phyloP scores from a whole-genome alignment of 805 yeast species.

The Myxozyma vanderwaltii region DNA sequence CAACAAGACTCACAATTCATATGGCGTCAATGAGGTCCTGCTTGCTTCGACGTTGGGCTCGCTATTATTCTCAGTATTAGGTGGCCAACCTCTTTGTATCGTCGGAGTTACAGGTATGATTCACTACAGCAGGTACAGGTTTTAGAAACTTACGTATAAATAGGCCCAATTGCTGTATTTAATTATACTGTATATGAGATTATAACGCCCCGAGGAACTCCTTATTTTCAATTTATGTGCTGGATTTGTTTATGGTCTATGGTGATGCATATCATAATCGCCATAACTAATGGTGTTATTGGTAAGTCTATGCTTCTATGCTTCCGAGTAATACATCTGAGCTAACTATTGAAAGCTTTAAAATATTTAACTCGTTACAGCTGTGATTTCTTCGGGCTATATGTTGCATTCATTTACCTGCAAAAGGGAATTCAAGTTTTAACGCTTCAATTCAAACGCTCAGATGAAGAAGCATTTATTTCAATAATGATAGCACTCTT shows the following conservation, averaged over 20 bases:
- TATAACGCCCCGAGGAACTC: slow-evolving; percentile 53
- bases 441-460: slow-evolving; percentile 61
- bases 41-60: slow-evolving; percentile 87
- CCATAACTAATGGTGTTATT: slow-evolving; percentile 67
- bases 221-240: slow-evolving; percentile 87
- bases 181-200: slow-evolving; percentile 84
- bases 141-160: background rate
- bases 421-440: slow-evolving; percentile 89
- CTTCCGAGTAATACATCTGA: too few relatives aligned
- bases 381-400: slow-evolving; percentile 82
- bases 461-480: slow-evolving; percentile 52
- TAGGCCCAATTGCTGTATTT: slow-evolving; percentile 89
- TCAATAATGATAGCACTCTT: slow-evolving; percentile 71
- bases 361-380: slow-evolving; percentile 27
- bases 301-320: slow-evolving; percentile 49
- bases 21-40: slow-evolving; percentile 89
- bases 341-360: too few relatives aligned
- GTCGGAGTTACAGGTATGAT: slow-evolving; percentile 77
- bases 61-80: slow-evolving; percentile 76
- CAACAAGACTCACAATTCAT: slow-evolving; percentile 80
- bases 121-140: background rate
- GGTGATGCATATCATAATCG: slow-evolving; percentile 74
- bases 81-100: slow-evolving; percentile 91
- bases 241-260: slow-evolving; percentile 94
- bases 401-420: slow-evolving; percentile 82